Evolutionary conservation across 2,329 filamentous ascomycete genomes (phyloP).

Genomic region (Aspergillus sp.): DNA sequence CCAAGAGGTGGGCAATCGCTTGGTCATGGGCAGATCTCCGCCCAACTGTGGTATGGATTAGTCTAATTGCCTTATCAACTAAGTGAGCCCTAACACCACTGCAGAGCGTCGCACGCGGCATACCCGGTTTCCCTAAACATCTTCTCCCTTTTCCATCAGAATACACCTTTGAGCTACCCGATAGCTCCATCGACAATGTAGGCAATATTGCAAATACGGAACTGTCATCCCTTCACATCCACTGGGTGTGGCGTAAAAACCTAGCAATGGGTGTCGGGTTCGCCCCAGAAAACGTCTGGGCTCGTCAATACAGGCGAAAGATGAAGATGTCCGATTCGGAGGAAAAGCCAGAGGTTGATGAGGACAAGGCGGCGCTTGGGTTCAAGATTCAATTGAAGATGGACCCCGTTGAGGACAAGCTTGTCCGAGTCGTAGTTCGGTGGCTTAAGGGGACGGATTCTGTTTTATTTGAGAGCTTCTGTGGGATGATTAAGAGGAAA

Average conservation of each 20-base stretch:
- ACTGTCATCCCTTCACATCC: conserved; percentile 58
- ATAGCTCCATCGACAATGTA: conserved; percentile 29
- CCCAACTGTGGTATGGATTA: conserved; percentile 54
- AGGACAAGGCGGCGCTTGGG: conserved; percentile 52
- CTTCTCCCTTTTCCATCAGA: conserved; percentile 55
- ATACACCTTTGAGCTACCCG: conserved; percentile 43
- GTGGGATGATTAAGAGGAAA: conserved; percentile 70
- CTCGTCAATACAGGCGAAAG: conserved; percentile 68
- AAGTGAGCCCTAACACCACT: conserved; percentile 1
- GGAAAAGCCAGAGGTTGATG: conserved; percentile 33
- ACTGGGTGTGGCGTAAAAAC: conserved; percentile 63
- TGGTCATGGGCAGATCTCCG: conserved; percentile 78
- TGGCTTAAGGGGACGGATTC: conserved; percentile 77
- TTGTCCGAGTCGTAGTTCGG: conserved; percentile 55
- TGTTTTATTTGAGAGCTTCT: conserved; percentile 81
- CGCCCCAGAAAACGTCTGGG: conserved; percentile 72
- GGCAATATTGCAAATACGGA: conserved; percentile 46
- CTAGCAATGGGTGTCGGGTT: conserved; percentile 60
- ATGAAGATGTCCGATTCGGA: conserved; percentile 28
- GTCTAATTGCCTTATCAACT: neutral
- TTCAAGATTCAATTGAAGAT: conserved; percentile 56
- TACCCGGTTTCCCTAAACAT: conserved; percentile 49
- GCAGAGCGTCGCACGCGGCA: conserved; percentile 36
- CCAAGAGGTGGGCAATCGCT: conserved; percentile 79
- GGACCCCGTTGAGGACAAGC: conserved; percentile 33